Conservation (phyloP, 768 basidiomycete species). For the Cyathus striatus region DNA sequence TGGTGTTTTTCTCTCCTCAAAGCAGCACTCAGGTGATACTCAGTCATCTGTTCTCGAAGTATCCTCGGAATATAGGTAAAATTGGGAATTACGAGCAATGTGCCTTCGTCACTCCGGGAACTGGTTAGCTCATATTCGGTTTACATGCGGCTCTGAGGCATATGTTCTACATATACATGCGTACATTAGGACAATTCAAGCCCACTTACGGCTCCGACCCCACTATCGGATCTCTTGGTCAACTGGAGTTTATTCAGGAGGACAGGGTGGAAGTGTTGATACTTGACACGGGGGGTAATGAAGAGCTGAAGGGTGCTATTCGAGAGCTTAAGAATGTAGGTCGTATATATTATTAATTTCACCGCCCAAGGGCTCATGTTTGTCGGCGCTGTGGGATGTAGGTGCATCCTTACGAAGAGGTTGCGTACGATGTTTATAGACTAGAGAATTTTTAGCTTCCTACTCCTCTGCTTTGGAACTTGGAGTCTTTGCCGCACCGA, state of each 20-base stretch:
- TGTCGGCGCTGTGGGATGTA: slow-evolving; percentile 11
- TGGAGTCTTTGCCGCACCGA: not conserved
- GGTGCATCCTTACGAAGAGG: slow-evolving; percentile 55
- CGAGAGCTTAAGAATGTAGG: slow-evolving; percentile 42
- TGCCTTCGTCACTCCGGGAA: slow-evolving; percentile 51
- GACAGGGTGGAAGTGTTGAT: slow-evolving; percentile 50
- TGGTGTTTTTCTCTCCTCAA: slow-evolving; percentile 48
- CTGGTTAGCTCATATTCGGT: slow-evolving; percentile 29
- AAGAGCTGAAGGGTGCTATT: slow-evolving; percentile 33
- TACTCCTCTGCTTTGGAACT: not conserved
- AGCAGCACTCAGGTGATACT: slow-evolving; percentile 33
- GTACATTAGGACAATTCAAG: slow-evolving; percentile 37
- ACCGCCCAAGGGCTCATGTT: slow-evolving; percentile 1
- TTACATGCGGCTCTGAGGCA: not conserved
- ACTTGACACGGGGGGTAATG: slow-evolving; percentile 26
- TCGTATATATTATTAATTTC: slow-evolving; percentile 10
- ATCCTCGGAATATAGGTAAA: slow-evolving; percentile 40
- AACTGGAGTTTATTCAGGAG: slow-evolving; percentile 45
- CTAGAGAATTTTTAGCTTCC: slow-evolving; percentile 34
- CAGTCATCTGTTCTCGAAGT: slow-evolving; percentile 39
- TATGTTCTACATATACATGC: not conserved
- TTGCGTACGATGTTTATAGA: slow-evolving; percentile 52
- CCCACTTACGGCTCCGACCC: slow-evolving; percentile 38
- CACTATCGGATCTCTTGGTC: slow-evolving; percentile 34
- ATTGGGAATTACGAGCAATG: slow-evolving; percentile 48